Evolutionary conservation across 202 grass and related monocot genomes (phyloP).

Genomic region (Brachypodium distachyon): DNA sequence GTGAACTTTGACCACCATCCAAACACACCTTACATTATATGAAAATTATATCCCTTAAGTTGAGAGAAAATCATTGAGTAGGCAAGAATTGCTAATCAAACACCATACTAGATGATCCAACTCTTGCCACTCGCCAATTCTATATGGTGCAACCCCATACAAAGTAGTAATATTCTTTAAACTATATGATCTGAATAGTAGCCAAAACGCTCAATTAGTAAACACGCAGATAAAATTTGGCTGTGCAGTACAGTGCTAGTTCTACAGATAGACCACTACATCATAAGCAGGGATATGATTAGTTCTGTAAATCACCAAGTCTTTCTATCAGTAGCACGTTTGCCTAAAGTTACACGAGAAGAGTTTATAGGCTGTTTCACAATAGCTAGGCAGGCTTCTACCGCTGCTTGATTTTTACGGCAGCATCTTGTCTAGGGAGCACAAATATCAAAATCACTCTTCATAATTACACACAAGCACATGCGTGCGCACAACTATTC

Average conservation of each 20-base stretch:
- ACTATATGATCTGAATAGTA: neutral
- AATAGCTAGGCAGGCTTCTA: conserved; percentile 8
- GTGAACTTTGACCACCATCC: no score
- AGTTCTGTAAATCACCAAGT: neutral
- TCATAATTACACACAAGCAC: conserved; percentile 17
- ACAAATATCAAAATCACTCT: conserved; percentile 9
- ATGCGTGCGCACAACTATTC: conserved; percentile 16
- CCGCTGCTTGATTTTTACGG: conserved; percentile 29
- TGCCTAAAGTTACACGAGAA: neutral
- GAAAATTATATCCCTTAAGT: neutral
- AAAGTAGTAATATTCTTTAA: neutral
- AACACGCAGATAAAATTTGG: neutral
- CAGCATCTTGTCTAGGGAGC: conserved; percentile 14
- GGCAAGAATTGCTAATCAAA: neutral
- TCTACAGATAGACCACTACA: neutral
- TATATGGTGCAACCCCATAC: neutral
- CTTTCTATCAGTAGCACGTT: neutral
- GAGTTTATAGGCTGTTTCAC: conserved; percentile 4
- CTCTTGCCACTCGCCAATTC: neutral
- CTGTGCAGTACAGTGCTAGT: neutral
- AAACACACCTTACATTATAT: neutral
- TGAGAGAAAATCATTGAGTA: neutral
- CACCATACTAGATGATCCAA: neutral
- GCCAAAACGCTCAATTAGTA: neutral
- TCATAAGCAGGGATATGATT: neutral